These are phyloP conservation scores for Curvularia verruculosa DNA, from an alignment of 2,329 filamentous ascomycete genomes.

Conservation along the genomic window DNA sequence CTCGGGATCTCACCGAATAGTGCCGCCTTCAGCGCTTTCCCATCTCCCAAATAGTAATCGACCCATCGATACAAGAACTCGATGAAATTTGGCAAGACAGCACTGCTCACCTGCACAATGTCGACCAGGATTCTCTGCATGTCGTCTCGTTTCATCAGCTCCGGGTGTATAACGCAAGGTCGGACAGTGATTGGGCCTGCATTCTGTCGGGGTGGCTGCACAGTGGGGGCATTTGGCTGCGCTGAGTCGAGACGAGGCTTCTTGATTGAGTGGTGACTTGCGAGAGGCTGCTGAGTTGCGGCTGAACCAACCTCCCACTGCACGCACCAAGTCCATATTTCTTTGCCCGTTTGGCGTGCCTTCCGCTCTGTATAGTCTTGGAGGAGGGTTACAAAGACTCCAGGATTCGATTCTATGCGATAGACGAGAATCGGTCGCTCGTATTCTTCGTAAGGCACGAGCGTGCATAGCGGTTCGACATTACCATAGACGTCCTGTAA, in stretches of 20 bases:
- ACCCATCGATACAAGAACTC: constrained; percentile 45
- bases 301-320: constrained; percentile 39
- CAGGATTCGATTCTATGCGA: constrained; percentile 34
- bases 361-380: constrained; percentile 39
- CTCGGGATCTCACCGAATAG: constrained; percentile 42
- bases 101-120: constrained; percentile 37
- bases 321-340: constrained; percentile 43
- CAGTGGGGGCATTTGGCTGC: neutral
- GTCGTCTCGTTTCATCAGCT: constrained; percentile 36
- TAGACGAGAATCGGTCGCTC: constrained; percentile 32
- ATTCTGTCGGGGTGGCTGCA: constrained; percentile 10
- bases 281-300: neutral
- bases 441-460: constrained; percentile 43
- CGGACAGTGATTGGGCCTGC: constrained; percentile 22
- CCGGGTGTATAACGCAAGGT: constrained; percentile 27
- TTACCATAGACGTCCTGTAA: constrained; percentile 42
- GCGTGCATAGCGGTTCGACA: constrained; percentile 36
- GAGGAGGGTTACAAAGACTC: constrained; percentile 33
- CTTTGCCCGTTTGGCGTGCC: constrained; percentile 25
- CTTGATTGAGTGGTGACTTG: constrained; percentile 24
- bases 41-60: constrained; percentile 42
- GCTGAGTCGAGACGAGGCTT: constrained; percentile 28
- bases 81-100: constrained; percentile 42
- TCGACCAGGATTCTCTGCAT: constrained; percentile 40
- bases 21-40: constrained; percentile 41